Percentiles rank a stretch among this genome's conserved stretches.
These are phyloP conservation scores for Boletus patriciae DNA, from an alignment of 768 basidiomycete genomes.

Conservation along the genomic window DNA sequence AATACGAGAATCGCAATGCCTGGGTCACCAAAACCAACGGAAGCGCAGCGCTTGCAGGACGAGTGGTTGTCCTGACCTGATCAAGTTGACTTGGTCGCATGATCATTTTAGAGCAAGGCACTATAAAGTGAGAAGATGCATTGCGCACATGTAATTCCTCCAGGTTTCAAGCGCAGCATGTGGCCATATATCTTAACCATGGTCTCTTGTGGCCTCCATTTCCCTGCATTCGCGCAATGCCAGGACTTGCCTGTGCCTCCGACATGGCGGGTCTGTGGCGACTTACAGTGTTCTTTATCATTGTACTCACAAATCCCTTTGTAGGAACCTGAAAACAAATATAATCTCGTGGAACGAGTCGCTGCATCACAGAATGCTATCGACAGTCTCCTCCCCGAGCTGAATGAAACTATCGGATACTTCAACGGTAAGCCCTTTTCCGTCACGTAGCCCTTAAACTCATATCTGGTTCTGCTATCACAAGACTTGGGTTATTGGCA, in stretches of 20 bases:
- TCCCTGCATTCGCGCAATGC: slow-evolving; percentile 20
- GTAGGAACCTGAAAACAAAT: slow-evolving; percentile 45
- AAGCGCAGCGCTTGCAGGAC: not conserved
- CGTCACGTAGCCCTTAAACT: not conserved
- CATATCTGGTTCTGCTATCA: not conserved
- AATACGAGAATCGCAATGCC: too few relatives aligned
- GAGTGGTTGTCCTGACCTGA: not conserved
- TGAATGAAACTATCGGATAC: slow-evolving; percentile 39
- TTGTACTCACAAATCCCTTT: not conserved
- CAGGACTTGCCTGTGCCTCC: slow-evolving; percentile 44
- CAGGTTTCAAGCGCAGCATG: not conserved
- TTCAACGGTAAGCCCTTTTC: slow-evolving; percentile 41
- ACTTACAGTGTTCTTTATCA: not conserved
- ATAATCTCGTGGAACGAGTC: slow-evolving; percentile 40
- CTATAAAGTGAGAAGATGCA: not conserved
- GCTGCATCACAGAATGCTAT: slow-evolving; percentile 44
- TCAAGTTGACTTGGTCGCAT: not conserved
- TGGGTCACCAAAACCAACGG: too few relatives aligned
- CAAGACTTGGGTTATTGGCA: slow-evolving; percentile 55
- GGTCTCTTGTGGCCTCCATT: not conserved
- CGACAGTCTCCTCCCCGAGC: slow-evolving; percentile 40
- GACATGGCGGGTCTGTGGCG: slow-evolving; percentile 43
- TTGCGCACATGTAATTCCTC: not conserved
- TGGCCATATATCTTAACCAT: not conserved
- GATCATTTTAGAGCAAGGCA: not conserved